Conservation (phyloP, 352 stramenopile species). For the Blastocystis hominis region DNA sequence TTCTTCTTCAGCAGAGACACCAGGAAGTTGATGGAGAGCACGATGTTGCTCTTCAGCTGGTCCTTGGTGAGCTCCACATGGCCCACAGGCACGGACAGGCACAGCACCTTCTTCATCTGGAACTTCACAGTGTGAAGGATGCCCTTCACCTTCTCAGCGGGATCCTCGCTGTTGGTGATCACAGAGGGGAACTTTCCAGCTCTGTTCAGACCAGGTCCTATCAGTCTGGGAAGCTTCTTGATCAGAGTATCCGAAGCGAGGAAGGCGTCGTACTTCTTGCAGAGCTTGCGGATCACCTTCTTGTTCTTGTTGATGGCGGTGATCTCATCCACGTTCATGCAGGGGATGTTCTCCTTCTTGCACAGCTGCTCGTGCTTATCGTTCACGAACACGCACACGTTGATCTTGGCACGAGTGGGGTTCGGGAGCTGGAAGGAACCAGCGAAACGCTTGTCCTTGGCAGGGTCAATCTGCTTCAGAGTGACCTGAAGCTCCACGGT, state of each 20-base stretch:
- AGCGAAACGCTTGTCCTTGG: constrained; percentile 99
- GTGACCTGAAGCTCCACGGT: constrained; percentile 95
- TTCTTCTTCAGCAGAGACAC: constrained; percentile 98
- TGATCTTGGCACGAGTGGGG: constrained; percentile 81
- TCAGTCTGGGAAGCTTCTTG: constrained; percentile 98
- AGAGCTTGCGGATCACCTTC: constrained; percentile 99
- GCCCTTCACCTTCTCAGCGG: constrained; percentile 87
- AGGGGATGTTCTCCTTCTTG: constrained; percentile 89
- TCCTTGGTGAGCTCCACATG: constrained; percentile 85
- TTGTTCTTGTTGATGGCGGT: constrained; percentile 99
- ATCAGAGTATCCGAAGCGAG: constrained; percentile 95
- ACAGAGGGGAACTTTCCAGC: constrained; percentile 98
- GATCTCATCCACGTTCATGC: constrained; percentile 95
- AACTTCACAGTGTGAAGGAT: constrained; percentile 99
- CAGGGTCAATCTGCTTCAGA: constrained; percentile 99
- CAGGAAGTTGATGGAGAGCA: constrained; percentile 95
- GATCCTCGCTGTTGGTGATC: constrained; percentile 81
- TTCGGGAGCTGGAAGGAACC: constrained; percentile 95
- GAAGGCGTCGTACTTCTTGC: constrained; percentile 99
- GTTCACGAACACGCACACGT: constrained; percentile 96
- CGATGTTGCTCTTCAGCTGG: constrained; percentile 92
- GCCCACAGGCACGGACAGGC: constrained; percentile 92
- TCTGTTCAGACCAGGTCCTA: constrained; percentile 90
- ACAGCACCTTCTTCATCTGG: constrained; percentile 99
- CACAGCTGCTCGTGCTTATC: constrained; percentile 93